A percentile compares a stretch with the other conserved stretches of the same genome.
Evolutionary conservation across 768 basidiomycete genomes (phyloP).

Genomic region (Boletus huronensis): DNA sequence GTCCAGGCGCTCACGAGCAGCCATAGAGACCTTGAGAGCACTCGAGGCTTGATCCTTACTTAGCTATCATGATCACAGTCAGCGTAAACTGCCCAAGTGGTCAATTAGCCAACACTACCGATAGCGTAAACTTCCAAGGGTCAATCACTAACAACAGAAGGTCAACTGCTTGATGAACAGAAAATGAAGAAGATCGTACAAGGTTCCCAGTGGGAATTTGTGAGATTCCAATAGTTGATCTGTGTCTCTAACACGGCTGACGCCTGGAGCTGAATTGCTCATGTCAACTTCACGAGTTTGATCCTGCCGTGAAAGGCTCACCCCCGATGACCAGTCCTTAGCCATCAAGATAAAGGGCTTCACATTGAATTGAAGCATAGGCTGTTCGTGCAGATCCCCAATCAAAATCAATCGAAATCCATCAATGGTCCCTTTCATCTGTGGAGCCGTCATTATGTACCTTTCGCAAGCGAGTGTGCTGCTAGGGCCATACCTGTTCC

Average conservation of each 20-base stretch:
- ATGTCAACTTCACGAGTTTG: neutral
- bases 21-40: slow-evolving; percentile 56
- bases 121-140: slow-evolving; percentile 86
- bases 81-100: slow-evolving; percentile 6
- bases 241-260: slow-evolving; percentile 76
- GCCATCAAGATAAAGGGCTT: slow-evolving; percentile 80
- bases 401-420: slow-evolving; percentile 93
- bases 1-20: slow-evolving; percentile 81
- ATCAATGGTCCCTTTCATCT: slow-evolving; percentile 85
- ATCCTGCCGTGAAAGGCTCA: slow-evolving; percentile 32
- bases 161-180: slow-evolving; percentile 9
- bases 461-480: neutral
- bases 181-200: slow-evolving; percentile 40
- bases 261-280: slow-evolving; percentile 63
- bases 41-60: slow-evolving; percentile 47
- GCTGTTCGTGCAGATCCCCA: slow-evolving; percentile 92
- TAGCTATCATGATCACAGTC: slow-evolving; percentile 40
- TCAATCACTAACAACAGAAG: slow-evolving; percentile 65
- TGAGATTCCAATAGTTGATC: slow-evolving; percentile 94
- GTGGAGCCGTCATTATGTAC: neutral
- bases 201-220: slow-evolving; percentile 98
- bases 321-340: slow-evolving; percentile 93
- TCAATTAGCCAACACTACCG: slow-evolving; percentile 39
- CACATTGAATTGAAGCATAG: slow-evolving; percentile 84
- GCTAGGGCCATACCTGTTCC: slow-evolving; percentile 60